Conservation (phyloP, 2,329 filamentous ascomycete species). For the Camillea tinctor region DNA sequence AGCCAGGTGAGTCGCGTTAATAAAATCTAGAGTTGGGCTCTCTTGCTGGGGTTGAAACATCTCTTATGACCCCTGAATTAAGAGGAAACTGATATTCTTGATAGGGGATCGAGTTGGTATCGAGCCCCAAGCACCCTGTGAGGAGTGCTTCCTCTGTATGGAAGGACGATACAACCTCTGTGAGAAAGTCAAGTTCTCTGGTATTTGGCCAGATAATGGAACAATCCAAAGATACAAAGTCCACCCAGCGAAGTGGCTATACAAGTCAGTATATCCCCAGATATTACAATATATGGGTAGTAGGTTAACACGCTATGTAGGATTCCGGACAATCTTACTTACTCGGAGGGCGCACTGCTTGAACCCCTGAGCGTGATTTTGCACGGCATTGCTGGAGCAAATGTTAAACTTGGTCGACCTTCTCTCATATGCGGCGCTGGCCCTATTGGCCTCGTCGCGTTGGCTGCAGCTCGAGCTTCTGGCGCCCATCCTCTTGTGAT, state of each 20-base stretch:
- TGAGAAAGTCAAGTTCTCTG: constrained; percentile 59
- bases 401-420: constrained; percentile 53
- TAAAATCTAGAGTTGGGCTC: not conserved
- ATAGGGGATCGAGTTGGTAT: constrained; percentile 63
- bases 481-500: constrained; percentile 64
- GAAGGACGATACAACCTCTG: constrained; percentile 64
- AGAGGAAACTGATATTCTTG: not conserved
- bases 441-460: constrained; percentile 59
- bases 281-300: not conserved
- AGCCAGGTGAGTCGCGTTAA: constrained; percentile 37
- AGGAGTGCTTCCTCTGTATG: constrained; percentile 56
- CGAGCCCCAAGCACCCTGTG: constrained; percentile 65
- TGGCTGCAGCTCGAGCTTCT: constrained; percentile 58
- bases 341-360: constrained; percentile 59
- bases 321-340: constrained; percentile 55
- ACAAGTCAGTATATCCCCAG: constrained; percentile 38
- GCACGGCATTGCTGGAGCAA: constrained; percentile 55
- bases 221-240: constrained; percentile 61
- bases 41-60: too few relatives aligned
- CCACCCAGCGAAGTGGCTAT: constrained; percentile 60
- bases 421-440: constrained; percentile 61
- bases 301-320: constrained; percentile 15
- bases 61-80: not conserved
- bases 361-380: constrained; percentile 64
- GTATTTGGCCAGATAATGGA: constrained; percentile 60